A percentile compares a stretch with the other conserved stretches of the same genome.
Conservation (phyloP, 352 stramenopile species). For the Pythium brachiatum region DNA sequence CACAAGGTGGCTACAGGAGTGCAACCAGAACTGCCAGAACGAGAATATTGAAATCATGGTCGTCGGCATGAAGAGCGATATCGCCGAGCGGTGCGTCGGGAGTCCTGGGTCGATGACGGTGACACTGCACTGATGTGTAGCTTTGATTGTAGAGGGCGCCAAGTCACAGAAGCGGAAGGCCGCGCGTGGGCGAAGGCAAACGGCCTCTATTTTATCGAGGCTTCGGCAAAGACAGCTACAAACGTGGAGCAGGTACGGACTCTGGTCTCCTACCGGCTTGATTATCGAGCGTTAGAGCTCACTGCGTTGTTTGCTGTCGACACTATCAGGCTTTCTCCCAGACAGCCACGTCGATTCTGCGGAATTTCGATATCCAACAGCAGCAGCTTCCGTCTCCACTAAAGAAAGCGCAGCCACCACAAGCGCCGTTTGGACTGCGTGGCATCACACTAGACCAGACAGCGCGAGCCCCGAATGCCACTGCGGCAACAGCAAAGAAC, state of each 20-base stretch:
- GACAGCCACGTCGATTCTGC: constrained; percentile 69
- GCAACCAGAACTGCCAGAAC: constrained; percentile 84
- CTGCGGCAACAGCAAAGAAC: constrained; percentile 6
- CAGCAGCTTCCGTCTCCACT: constrained; percentile 30
- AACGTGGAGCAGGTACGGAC: constrained; percentile 80
- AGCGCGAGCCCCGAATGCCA: not conserved
- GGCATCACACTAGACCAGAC: not conserved
- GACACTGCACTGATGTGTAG: not conserved
- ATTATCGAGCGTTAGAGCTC: too few relatives aligned
- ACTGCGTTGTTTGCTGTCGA: too few relatives aligned
- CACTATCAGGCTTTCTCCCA: constrained; percentile 71
- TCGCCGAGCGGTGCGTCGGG: constrained; percentile 31
- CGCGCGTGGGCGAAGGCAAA: constrained; percentile 55
- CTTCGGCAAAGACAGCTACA: constrained; percentile 72
- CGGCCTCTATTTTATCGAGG: constrained; percentile 82
- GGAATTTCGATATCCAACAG: constrained; percentile 73
- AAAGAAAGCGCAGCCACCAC: not conserved
- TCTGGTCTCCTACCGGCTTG: too few relatives aligned
- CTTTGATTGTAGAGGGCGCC: constrained; percentile 30
- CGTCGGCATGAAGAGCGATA: constrained; percentile 84
- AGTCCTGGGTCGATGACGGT: not conserved
- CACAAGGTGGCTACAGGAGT: constrained; percentile 76
- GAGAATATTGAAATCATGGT: constrained; percentile 84
- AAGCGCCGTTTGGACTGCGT: not conserved
- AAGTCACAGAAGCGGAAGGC: constrained; percentile 71